Evolutionary conservation across 225 moss, liverwort and hornwort species (phyloP), one percentile per base, ranked within the genome.

Genomic region (Pseudoscleropodium purum): DNA sequence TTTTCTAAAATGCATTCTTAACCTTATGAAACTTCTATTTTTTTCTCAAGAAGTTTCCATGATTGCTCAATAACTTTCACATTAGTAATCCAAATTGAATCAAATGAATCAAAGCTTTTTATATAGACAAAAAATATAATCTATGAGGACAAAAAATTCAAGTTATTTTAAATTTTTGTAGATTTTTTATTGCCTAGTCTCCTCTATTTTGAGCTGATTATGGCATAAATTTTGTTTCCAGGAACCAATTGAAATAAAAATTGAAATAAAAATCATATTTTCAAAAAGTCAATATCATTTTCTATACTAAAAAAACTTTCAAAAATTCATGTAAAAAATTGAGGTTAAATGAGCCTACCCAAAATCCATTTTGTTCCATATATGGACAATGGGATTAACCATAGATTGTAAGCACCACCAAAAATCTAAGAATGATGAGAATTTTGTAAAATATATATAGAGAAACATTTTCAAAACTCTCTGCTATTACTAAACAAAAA

Each of bases 21-120:
- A 52, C 5, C 13, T 52, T 8, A 0, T 14, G 0, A 2, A 36
- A 6, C 2, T 14, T 13, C 0, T 7, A 2, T 6, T 17, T 65
- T 34, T 65, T 37, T 14, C 14, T n/a, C 6, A 78, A 25, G 1
- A 56, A 16, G 0, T 5, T 25, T 37, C 4, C 36, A 9, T 25
- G 2, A 56, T 56, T 78, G 15, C 4, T 56, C 25, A 1, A 16
- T 15, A 25, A 16, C 1, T 56, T 36, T 37, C 1, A 37, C n/a
- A 26, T 7, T 10, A 79, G 7, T 10, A 79, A 17, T 37, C 6
- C 2, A 77, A 54, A 79, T n/a, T 26, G 4, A n/a, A 57, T 21
- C 3, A 57, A 57, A 79, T n/a, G 11, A 57, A 17, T 26, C 0
- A 56, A 43, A 57, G 6, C 4, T 57, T 16, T 15, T 4, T 1